Percentiles rank a stretch among this genome's conserved stretches.
phyloP scores from a whole-genome alignment of 2,329 filamentous ascomycete genomes.

The Cordyceps militaris region DNA sequence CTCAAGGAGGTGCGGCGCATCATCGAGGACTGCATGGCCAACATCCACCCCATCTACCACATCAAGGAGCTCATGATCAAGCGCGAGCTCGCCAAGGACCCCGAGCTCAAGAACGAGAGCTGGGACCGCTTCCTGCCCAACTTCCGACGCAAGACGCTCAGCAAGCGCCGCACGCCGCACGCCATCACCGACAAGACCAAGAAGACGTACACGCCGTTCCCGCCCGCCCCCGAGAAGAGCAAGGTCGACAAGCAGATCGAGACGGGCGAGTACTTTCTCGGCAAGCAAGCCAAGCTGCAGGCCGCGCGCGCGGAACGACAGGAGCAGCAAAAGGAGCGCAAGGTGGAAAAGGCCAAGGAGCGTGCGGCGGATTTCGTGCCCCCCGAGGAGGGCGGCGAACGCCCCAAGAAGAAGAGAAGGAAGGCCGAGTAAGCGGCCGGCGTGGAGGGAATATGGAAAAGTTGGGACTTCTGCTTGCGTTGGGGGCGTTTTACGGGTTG shows the following conservation, averaged over 20 bases:
- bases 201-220: constrained; percentile 96
- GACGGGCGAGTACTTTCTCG: constrained; percentile 92
- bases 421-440: constrained; percentile 23
- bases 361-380: constrained; percentile 80
- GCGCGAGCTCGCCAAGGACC: constrained; percentile 83
- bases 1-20: constrained; percentile 87
- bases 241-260: constrained; percentile 98
- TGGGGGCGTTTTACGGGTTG: constrained; percentile 1
- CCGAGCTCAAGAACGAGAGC: constrained; percentile 75
- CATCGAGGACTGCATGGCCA: constrained; percentile 93
- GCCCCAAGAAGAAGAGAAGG: constrained; percentile 60
- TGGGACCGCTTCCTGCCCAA: constrained; percentile 97
- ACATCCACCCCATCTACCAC: constrained; percentile 90
- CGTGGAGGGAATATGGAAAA: not conserved
- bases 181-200: constrained; percentile 89
- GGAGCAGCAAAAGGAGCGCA: constrained; percentile 80
- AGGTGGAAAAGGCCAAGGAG: constrained; percentile 80
- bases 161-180: constrained; percentile 72
- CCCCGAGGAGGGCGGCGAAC: constrained; percentile 64
- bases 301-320: constrained; percentile 70
- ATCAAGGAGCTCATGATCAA: constrained; percentile 81
- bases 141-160: constrained; percentile 90
- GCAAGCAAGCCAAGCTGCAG: constrained; percentile 86
- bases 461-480: not conserved
- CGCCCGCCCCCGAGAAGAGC: constrained; percentile 94